Evolutionary conservation across 2,329 filamentous ascomycete species (phyloP), one percentile per base, ranked within the genome.

Genomic region (Fusarium denticulatum): DNA sequence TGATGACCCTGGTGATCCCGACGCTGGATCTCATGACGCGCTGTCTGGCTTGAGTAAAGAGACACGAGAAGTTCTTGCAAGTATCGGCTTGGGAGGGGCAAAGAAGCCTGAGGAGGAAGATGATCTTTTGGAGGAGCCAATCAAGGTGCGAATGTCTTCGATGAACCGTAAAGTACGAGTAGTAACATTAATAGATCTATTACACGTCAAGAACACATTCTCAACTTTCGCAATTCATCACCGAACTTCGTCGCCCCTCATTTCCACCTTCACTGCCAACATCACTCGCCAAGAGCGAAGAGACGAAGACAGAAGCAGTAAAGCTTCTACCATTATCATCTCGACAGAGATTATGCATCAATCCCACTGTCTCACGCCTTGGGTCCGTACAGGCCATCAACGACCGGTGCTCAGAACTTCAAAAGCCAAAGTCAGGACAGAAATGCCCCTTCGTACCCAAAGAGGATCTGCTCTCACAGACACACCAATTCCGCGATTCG

Each of bases 181-280:
- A 79, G 79, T 84, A 81, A 82, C 81, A 42, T 50, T 14, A 40
- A 56, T 81, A 91, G 86, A 93, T 98, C 58, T 97, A 94, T 81
- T 97, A 96, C 83, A 96, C 95, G 63, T 98, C 95, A 13, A 89
- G 95, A 79, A 98, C 95, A 3, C 95, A 98, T 81, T 98, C 95
- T 6, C 95, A 98, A 79, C 84, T 98, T 20, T 92, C 93, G 2
- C 95, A 98, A 79, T 97, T 98, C 81, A 91, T 96, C 24, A 88
- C 91, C 46, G 95, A 98, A 81, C 84, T 98, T 56, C 90, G 92
- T 4, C 90, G 94, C 34, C 93, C 97, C n/a, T 84, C 84, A 2
- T 90, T 97, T 67, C 94, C 95, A 9, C 87, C 94, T 1, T 94
- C 92, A 6, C 81, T 96, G 6, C 89, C 90, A 2, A 72, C 77